Evolutionary conservation across 257 asterid genomes (phyloP), one percentile per base, ranked within the genome.

Genomic region (Dorcoceras hygrometricum): DNA sequence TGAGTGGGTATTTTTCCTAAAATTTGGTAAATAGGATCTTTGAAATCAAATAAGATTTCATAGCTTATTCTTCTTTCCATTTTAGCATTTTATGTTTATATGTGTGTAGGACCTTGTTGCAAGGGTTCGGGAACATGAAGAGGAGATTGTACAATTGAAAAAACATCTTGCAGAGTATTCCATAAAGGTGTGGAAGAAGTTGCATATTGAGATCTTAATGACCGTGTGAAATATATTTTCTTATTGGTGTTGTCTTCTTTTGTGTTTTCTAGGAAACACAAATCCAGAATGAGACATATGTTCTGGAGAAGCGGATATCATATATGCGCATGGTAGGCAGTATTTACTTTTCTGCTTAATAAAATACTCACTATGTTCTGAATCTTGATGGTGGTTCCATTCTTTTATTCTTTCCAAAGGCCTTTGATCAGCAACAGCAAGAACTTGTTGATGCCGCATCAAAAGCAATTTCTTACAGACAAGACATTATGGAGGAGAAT

Each of bases 401-500:
- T 57, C 71, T 46, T 62, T 61, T 69, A 59, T 67, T 58, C 69
- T 69, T 39, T 67, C 63, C 67, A 3, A 70, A 92, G 98, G 97
- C 95, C 77, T 94, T 94, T 74, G 97, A 94, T 80, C 97, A 90
- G 79, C 99, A 94, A 81, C 97, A 94, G 57, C 96, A 90, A 76
- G 99, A 94, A 84, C 96, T 94, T 73, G 91, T 88, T 78, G 91
- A 83, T 83, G 97, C 99, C 80, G 96, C 97, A 59, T 90, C 99
- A 69, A 94, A 89, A 85, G 97, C 99, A 67, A 84, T 88, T 68
- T 90, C 99, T 62, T 94, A 94, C 74, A 85, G 97, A 77, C 99
- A 94, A 75, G 97, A 88, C 71, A 85, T 94, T 68, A 87, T 94
- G 87, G 99, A 94, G 82, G 97, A 90, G 81, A 94, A 94, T 72